These are phyloP conservation scores for Leonotis leonurus DNA, from an alignment of 257 asterid genomes.

Conservation along the genomic window DNA sequence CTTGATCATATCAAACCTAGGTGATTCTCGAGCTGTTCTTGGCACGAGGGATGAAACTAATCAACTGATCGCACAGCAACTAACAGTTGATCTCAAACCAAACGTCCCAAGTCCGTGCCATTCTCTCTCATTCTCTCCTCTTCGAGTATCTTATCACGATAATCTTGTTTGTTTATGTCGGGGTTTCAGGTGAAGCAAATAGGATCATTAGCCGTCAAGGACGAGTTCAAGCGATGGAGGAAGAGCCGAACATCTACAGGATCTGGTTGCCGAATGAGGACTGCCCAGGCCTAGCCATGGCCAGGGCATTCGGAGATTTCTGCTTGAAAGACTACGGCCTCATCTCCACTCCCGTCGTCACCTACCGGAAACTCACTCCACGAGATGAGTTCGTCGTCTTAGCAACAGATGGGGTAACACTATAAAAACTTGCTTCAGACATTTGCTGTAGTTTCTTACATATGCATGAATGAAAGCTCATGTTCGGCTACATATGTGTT, in stretches of 20 bases:
- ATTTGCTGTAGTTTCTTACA: too few species aligned
- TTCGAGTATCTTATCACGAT: background rate
- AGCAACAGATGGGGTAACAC: conserved; percentile 88
- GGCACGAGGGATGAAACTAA: conserved; percentile 48
- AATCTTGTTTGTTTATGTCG: too few species aligned
- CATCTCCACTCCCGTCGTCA: conserved; percentile 60
- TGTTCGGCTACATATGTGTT: too few species aligned
- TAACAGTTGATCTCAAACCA: conserved; percentile 86
- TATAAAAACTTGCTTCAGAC: background rate
- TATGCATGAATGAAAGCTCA: too few species aligned
- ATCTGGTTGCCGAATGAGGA: conserved; percentile 92
- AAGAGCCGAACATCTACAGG: conserved; percentile 67
- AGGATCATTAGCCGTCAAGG: conserved; percentile 55
- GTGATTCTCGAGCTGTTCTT: conserved; percentile 81
- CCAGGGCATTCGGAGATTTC: conserved; percentile 88
- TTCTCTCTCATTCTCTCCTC: background rate
- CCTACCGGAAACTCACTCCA: conserved; percentile 46
- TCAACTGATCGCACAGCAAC: conserved; percentile 54
- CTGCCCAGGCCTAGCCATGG: conserved; percentile 94
- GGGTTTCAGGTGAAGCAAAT: conserved; percentile 49
- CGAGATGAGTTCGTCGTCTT: conserved; percentile 71
- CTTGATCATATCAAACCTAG: conserved; percentile 61
- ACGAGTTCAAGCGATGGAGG: conserved; percentile 72
- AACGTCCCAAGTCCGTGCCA: conserved; percentile 52
- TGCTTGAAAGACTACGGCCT: conserved; percentile 79